Evolutionary conservation across 495 filamentous ascomycete genomes (phyloP).

Genomic region (Daldinia loculata): DNA sequence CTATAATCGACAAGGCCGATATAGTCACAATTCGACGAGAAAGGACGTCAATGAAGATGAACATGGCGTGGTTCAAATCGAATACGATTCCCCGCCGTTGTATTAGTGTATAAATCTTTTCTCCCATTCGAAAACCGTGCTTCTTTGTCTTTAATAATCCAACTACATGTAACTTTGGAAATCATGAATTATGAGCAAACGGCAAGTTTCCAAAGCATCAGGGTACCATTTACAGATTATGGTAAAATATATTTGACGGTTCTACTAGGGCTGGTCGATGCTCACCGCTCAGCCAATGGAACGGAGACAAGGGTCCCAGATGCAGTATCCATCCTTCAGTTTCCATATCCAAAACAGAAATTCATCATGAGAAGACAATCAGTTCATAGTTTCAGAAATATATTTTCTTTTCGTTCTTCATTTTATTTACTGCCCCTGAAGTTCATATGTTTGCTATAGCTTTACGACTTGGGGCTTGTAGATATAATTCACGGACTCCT

Average conservation of each 20-base stretch:
- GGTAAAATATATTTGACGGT: neutral
- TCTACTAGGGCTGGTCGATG: neutral
- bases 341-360: neutral
- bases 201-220: neutral
- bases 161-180: neutral
- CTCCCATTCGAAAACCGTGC: conserved; percentile 15
- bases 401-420: neutral
- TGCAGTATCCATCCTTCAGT: neutral
- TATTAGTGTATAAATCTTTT: conserved; percentile 51
- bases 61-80: conserved; percentile 27
- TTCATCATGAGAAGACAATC: neutral
- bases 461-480: neutral
- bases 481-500: neutral
- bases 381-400: neutral
- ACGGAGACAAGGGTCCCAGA: neutral
- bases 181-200: neutral
- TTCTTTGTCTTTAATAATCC: neutral
- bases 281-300: neutral
- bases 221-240: neutral
- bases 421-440: neutral
- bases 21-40: conserved; percentile 28
- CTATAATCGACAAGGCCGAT: conserved; percentile 20
- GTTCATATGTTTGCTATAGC: neutral
- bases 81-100: conserved; percentile 41
- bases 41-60: conserved; percentile 29